Base-by-base conservation (phyloP, 192 early-diverging fungal genomes). In the Mortierella alpina region DNA sequence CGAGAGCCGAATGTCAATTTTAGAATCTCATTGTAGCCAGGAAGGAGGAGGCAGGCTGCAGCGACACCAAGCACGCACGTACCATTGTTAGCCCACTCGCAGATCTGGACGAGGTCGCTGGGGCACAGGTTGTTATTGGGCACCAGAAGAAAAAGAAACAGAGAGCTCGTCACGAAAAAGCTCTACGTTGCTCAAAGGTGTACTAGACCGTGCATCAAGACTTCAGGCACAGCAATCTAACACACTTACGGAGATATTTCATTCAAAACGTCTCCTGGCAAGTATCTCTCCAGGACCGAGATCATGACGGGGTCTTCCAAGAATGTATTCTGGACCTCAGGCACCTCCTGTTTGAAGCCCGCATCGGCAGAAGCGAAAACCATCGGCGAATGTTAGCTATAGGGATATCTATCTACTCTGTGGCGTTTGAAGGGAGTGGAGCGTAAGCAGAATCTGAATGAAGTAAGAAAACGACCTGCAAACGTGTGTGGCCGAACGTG, bases 221-320 rank as follows among this genome's bases (percentile, higher is more conserved):
- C 31, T 31, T 31, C 31, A 31, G 7, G 46, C 6, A 12, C 15
- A 15, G 45, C 6, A 18, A 86, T 44, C 11, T 74, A 53, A 15
- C 48, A 9, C 4, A 88, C 82, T 73, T 89, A 87, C 63, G 86
- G 83, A 11, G 80, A 67, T 39, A 91, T 84, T 40, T 84, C 74
- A 3, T 39, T 48, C 20, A 87, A 18, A 15, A 88, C 82, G 0
- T 75, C 46, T 12, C 48, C 31, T 12, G 89, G 90, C 2, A 91
- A 45, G 50, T 72, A 62, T 57, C 84, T 86, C 66, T 82, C 75
- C 13, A 91, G 82, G 20, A 90, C 82, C 13, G 83, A 77, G 52
- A 85, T 68, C 54, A 91, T 74, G 10, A 83, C 84, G 52, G 71
- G 60, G 50, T 91, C 87, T 10, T 86, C 85, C 4, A 80, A 60